Conservation (phyloP, 2,329 filamentous ascomycete genomes). For the Dothistroma pini region DNA sequence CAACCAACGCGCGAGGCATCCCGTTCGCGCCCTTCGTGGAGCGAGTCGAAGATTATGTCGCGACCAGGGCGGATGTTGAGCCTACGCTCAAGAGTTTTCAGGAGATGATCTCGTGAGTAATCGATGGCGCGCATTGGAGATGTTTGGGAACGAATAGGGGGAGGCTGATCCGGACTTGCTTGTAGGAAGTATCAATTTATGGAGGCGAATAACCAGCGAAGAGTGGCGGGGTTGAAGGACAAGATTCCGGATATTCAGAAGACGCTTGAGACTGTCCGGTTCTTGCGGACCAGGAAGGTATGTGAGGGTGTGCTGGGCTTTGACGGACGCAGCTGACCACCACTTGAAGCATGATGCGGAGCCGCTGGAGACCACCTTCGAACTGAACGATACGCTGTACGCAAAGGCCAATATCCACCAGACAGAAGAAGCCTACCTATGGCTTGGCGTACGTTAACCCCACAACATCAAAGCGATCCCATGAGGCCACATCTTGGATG, state of each 20-base stretch:
- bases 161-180: slow-evolving; percentile 6
- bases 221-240: slow-evolving; percentile 76
- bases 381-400: slow-evolving; percentile 93
- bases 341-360: slow-evolving; percentile 47
- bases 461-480: neutral
- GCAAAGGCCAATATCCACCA: slow-evolving; percentile 79
- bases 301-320: neutral
- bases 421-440: slow-evolving; percentile 90
- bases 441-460: slow-evolving; percentile 70
- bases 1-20: slow-evolving; percentile 77
- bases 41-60: slow-evolving; percentile 83
- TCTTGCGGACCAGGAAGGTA: slow-evolving; percentile 73
- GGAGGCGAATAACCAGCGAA: slow-evolving; percentile 87
- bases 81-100: slow-evolving; percentile 77
- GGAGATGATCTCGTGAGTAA: slow-evolving; percentile 81
- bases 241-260: slow-evolving; percentile 98
- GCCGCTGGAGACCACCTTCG: slow-evolving; percentile 86
- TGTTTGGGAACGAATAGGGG: neutral
- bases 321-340: neutral
- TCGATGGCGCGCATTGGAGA: neutral
- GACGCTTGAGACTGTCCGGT: slow-evolving; percentile 86
- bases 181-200: slow-evolving; percentile 98
- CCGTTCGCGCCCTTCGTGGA: slow-evolving; percentile 82
- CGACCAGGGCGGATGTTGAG: slow-evolving; percentile 74
- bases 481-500: neutral